Evolutionary conservation across 2,329 filamentous ascomycete genomes (phyloP).

Genomic region (Nectriaceae sp.): DNA sequence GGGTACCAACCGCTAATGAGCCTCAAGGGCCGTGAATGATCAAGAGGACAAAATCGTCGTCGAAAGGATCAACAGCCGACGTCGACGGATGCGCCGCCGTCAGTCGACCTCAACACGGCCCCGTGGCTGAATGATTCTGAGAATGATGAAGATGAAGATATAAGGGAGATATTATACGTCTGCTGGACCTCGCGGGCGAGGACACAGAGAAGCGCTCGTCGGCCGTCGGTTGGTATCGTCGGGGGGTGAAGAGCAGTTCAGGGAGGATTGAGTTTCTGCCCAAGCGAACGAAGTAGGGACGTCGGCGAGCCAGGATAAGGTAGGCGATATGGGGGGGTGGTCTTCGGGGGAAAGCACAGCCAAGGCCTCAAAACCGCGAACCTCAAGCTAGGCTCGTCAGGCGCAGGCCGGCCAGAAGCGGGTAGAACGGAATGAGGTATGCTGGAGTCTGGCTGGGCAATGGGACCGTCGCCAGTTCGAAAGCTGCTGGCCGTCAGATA

Average conservation of each 20-base stretch:
- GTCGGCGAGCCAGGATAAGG: conserved; percentile 22
- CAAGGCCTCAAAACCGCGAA: conserved; percentile 12
- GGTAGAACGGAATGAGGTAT: conserved; percentile 7
- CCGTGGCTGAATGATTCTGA: conserved; percentile 20
- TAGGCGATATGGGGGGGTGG: conserved; percentile 14
- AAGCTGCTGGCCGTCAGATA: conserved; percentile 14
- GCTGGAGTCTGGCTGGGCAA: conserved; percentile 10
- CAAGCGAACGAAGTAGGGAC: conserved; percentile 14
- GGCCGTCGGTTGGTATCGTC: neutral
- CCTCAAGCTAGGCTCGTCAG: conserved; percentile 19
- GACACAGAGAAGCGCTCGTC: conserved; percentile 17
- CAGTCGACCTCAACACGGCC: conserved; percentile 31
- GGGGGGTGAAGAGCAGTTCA: conserved; percentile 7
- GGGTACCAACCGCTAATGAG: conserved; percentile 23
- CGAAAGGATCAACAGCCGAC: conserved; percentile 28
- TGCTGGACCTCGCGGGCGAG: conserved; percentile 12
- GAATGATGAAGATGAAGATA: conserved; percentile 14
- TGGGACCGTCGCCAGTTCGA: conserved; percentile 24
- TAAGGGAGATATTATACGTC: conserved; percentile 5
- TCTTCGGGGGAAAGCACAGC: conserved; percentile 9
- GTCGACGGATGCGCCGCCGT: conserved; percentile 36
- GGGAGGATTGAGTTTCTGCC: conserved; percentile 18
- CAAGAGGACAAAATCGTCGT: conserved; percentile 26
- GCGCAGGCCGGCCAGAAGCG: conserved; percentile 1
- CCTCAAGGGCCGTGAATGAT: conserved; percentile 16